Conservation (phyloP, 495 filamentous ascomycete genomes). For the Talaromyces proteolyticus region DNA sequence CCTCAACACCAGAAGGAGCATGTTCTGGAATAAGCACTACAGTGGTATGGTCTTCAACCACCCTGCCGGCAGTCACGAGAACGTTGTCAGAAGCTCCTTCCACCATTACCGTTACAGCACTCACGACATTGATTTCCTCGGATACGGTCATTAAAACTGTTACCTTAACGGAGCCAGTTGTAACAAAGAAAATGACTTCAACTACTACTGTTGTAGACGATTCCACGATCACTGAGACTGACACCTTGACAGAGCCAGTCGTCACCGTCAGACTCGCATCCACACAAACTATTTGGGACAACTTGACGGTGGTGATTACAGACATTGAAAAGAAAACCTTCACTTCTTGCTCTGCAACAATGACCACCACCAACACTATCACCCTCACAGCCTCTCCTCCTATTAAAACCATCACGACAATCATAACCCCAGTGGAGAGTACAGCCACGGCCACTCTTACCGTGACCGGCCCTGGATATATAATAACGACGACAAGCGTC, state of each 20-base stretch:
- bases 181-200: not conserved
- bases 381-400: not conserved
- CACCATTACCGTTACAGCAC: not conserved
- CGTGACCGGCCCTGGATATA: not conserved
- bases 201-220: no score
- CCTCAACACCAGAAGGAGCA: no score
- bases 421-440: no score
- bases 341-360: no score
- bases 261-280: not conserved
- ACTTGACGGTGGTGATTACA: not conserved
- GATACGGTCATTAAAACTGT: constrained; percentile 9
- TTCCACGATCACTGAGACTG: constrained; percentile 7
- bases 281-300: not conserved
- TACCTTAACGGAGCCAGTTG: constrained; percentile 2
- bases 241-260: constrained; percentile 2
- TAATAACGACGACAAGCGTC: not conserved
- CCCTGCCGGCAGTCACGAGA: no score
- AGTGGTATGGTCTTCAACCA: no score
- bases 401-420: no score
- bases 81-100: not conserved
- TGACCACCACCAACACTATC: constrained; percentile 2
- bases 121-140: not conserved
- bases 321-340: constrained; percentile 6
- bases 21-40: not conserved
- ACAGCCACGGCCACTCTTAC: not conserved